phyloP scores from a whole-genome alignment of 1,139 yeast species.

The Suhomyces atakaporum region DNA sequence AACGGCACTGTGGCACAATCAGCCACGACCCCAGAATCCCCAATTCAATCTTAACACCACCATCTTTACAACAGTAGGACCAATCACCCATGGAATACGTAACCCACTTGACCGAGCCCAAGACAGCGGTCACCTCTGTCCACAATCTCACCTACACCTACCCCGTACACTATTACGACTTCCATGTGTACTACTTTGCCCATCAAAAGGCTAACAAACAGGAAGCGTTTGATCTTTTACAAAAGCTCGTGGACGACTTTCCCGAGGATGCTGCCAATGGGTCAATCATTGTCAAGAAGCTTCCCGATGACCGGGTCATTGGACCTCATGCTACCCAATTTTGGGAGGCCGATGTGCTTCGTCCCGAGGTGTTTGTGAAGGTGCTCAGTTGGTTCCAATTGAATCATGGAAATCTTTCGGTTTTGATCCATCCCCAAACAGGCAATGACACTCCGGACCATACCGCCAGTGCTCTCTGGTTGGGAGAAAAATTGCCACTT shows the following conservation, averaged over 20 bases:
- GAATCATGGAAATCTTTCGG: conserved; percentile 31
- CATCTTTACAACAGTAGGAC: no score
- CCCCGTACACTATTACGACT: conserved; percentile 38
- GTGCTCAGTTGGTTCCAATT: conserved; percentile 36
- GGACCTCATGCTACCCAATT: conserved; percentile 37
- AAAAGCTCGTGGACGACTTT: conserved; percentile 28
- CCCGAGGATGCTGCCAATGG: conserved; percentile 28
- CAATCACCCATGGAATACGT: conserved; percentile 38
- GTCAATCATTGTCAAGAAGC: conserved; percentile 32
- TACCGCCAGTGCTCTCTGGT: conserved; percentile 33
- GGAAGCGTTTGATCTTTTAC: conserved; percentile 27
- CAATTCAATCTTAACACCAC: no score
- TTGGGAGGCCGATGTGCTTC: conserved; percentile 37
- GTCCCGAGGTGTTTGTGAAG: conserved; percentile 32
- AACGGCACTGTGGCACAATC: neutral
- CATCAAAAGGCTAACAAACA: conserved; percentile 20
- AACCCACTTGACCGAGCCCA: conserved; percentile 25
- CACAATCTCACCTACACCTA: conserved; percentile 24
- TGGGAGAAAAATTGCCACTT: conserved; percentile 29
- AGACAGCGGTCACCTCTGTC: conserved; percentile 25
- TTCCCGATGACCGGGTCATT: conserved; percentile 28
- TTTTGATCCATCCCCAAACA: conserved; percentile 37
- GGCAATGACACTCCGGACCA: conserved; percentile 33
- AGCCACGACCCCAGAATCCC: neutral
- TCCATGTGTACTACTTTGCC: conserved; percentile 35